Percentiles rank a stretch among this genome's conserved stretches.
Conservation (phyloP, 2,329 filamentous ascomycete species). For the Tolypocladium guangdongense region DNA sequence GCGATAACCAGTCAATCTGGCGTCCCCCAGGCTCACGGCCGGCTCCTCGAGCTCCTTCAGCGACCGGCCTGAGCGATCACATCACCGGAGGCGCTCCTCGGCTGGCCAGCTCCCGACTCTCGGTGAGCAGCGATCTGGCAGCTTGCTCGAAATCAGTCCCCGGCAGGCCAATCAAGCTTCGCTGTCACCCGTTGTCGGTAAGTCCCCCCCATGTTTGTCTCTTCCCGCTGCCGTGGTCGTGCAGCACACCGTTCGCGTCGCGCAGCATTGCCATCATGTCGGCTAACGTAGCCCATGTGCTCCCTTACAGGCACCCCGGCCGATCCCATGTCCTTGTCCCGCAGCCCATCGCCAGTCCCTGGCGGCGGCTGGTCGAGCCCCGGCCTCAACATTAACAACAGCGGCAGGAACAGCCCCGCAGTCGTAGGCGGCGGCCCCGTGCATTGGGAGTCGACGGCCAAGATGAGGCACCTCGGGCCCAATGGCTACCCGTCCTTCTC, state of each 20-base stretch:
- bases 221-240: no score
- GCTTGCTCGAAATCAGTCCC: slow-evolving; percentile 19
- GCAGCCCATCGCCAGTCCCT: slow-evolving; percentile 75
- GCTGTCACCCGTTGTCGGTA: slow-evolving; percentile 48
- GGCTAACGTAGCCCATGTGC: slow-evolving; percentile 2
- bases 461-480: slow-evolving; percentile 62
- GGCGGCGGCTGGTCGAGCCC: slow-evolving; percentile 85
- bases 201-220: slow-evolving; percentile 14
- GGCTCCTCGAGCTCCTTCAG: slow-evolving; percentile 45
- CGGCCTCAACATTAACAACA: slow-evolving; percentile 62
- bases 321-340: slow-evolving; percentile 67
- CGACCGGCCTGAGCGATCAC: slow-evolving; percentile 34
- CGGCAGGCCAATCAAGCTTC: slow-evolving; percentile 16
- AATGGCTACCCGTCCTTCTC: slow-evolving; percentile 70
- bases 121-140: slow-evolving; percentile 18
- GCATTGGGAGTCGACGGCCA: slow-evolving; percentile 74
- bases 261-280: slow-evolving; percentile 1
- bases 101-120: slow-evolving; percentile 18
- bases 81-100: slow-evolving; percentile 41
- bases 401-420: slow-evolving; percentile 57
- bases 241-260: no score
- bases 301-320: slow-evolving; percentile 38
- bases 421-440: slow-evolving; percentile 46
- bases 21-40: slow-evolving; percentile 34
- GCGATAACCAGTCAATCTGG: slow-evolving; percentile 33